phyloP scores from a whole-genome alignment of 352 stramenopile species.

The Pythium coloratum region DNA sequence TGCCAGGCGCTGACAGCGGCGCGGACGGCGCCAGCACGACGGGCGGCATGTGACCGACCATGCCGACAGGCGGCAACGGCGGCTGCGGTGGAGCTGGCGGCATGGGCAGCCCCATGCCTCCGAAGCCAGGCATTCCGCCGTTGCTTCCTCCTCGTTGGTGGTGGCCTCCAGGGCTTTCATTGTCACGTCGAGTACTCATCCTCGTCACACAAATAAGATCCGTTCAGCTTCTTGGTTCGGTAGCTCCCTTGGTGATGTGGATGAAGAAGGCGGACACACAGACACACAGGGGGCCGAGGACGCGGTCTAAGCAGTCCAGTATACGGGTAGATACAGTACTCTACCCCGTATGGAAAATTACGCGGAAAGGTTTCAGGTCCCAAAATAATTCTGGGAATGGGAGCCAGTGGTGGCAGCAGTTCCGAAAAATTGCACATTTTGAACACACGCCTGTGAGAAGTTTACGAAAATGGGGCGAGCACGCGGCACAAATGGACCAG shows the following conservation, averaged over 20 bases:
- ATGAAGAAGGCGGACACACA: background rate
- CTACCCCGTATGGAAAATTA: conserved; percentile 22
- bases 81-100: conserved; percentile 20
- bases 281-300: background rate
- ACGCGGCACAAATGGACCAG: conserved; percentile 24
- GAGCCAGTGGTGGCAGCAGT: background rate
- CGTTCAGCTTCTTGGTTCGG: background rate
- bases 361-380: conserved; percentile 19
- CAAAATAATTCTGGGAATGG: conserved; percentile 14
- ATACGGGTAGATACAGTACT: background rate
- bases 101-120: conserved; percentile 12
- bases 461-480: conserved; percentile 36
- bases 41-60: conserved; percentile 29
- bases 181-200: conserved; percentile 29
- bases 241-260: conserved; percentile 6
- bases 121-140: background rate
- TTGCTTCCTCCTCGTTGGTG: conserved; percentile 17
- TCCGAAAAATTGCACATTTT: conserved; percentile 31
- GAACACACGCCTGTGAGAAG: conserved; percentile 11
- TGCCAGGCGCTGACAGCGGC: conserved; percentile 14
- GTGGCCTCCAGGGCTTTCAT: conserved; percentile 25
- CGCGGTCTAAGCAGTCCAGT: background rate
- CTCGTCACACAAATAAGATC: conserved; percentile 2
- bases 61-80: conserved; percentile 17
- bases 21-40: conserved; percentile 23